A percentile compares a stretch with the other conserved stretches of the same genome.
Evolutionary conservation across 2,329 filamentous ascomycete species (phyloP).

Genomic region (Acrocalymma vagum): DNA sequence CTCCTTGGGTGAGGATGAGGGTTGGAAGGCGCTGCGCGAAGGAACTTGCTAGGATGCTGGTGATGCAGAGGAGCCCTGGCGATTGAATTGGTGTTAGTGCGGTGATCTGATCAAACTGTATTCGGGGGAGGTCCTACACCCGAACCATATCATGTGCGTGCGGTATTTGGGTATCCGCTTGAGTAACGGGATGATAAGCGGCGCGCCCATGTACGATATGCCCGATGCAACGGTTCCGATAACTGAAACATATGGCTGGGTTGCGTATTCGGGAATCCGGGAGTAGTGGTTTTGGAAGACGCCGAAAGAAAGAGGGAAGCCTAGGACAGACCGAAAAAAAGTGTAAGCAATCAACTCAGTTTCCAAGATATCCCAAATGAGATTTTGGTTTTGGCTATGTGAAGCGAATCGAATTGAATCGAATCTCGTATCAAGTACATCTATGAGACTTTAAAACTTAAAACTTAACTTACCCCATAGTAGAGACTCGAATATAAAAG

Average conservation of each 20-base stretch:
- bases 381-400: no score
- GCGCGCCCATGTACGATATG: constrained; percentile 54
- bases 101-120: no score
- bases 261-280: constrained; percentile 13
- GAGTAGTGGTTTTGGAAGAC: constrained; percentile 33
- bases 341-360: no score
- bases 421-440: no score
- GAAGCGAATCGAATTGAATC: no score
- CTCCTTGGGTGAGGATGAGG: constrained; percentile 46
- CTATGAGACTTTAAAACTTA: no score
- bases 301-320: constrained; percentile 31
- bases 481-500: constrained; percentile 59
- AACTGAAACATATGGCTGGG: constrained; percentile 19
- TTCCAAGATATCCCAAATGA: no score
- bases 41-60: constrained; percentile 39
- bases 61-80: constrained; percentile 38
- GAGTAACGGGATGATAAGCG: constrained; percentile 44
- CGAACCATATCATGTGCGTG: constrained; percentile 36
- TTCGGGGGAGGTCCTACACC: no score
- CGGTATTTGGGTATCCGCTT: constrained; percentile 38
- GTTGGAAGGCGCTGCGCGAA: constrained; percentile 39
- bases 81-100: no score
- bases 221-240: constrained; percentile 39
- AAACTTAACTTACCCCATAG: no score
- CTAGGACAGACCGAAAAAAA: no score